These are phyloP conservation scores for Fusarium sp. DNA, from an alignment of 2,329 filamentous ascomycete species.

Conservation along the genomic window DNA sequence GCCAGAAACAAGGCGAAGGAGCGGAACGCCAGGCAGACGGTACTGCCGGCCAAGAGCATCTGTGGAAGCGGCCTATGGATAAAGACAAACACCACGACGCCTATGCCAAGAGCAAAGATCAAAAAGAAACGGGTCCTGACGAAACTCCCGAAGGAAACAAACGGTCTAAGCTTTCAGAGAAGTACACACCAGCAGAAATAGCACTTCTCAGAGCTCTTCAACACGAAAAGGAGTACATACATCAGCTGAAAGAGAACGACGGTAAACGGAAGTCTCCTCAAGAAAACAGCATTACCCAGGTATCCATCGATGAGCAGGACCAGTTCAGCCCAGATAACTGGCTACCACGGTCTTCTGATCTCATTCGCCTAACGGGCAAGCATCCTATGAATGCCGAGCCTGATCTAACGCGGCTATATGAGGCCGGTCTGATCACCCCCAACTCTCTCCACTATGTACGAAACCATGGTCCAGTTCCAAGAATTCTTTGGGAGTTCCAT, in stretches of 20 bases:
- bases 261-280: neutral
- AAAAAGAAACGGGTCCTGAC: neutral
- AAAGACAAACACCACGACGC: neutral
- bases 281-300: neutral
- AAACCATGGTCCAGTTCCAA: neutral
- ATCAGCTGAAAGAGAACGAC: neutral
- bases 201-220: neutral
- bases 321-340: neutral
- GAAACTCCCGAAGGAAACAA: neutral
- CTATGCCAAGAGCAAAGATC: neutral
- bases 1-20: neutral
- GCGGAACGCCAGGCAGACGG: neutral
- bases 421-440: neutral
- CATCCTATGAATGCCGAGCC: neutral
- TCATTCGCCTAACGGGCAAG: neutral
- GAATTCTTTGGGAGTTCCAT: neutral
- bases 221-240: neutral
- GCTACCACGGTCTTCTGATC: neutral
- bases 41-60: neutral
- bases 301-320: neutral
- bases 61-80: neutral
- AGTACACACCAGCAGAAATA: neutral
- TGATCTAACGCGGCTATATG: neutral
- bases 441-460: neutral
- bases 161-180: neutral